These are phyloP conservation scores for Litchi chinensis DNA, from an alignment of 345 rosid species.

Conservation along the genomic window DNA sequence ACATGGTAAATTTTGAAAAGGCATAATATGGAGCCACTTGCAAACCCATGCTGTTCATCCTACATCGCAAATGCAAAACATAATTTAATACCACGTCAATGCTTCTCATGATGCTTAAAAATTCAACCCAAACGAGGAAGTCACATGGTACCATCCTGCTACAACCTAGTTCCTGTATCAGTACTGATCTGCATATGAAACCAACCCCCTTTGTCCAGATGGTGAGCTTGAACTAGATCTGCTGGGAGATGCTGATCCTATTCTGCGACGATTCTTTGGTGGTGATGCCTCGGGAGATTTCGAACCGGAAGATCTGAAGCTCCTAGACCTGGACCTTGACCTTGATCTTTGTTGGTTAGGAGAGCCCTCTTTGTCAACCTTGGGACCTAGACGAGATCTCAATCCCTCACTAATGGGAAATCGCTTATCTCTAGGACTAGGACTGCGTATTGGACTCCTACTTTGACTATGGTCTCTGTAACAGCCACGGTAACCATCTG, in stretches of 20 bases:
- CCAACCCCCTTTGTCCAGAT: constrained; percentile 68
- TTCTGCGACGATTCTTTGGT: constrained; percentile 29
- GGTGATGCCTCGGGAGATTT: constrained; percentile 46
- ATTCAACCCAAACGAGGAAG: background rate
- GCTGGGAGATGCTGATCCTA: constrained; percentile 38
- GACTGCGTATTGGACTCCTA: constrained; percentile 62
- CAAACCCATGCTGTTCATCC: background rate
- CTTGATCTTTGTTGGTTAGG: constrained; percentile 33
- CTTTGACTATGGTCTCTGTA: constrained; percentile 52
- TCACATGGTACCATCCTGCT: background rate
- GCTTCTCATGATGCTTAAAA: background rate
- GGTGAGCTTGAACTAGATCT: constrained; percentile 69
- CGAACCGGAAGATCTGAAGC: constrained; percentile 38
- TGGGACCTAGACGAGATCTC: constrained; percentile 75
- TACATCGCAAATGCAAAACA: background rate
- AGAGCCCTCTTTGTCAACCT: constrained; percentile 33
- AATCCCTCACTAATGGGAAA: constrained; percentile 62
- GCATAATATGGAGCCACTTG: background rate
- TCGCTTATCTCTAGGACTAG: constrained; percentile 61
- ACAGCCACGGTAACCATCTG: constrained; percentile 50
- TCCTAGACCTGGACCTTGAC: constrained; percentile 40
- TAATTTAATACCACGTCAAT: background rate
- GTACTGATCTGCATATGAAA: constrained; percentile 80
- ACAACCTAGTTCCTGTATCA: constrained; percentile 28
- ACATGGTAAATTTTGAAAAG: background rate